Percentiles rank a stretch among this genome's conserved stretches.
phyloP scores from a whole-genome alignment of 179 eudicot species.

The Actinidia polygama region DNA sequence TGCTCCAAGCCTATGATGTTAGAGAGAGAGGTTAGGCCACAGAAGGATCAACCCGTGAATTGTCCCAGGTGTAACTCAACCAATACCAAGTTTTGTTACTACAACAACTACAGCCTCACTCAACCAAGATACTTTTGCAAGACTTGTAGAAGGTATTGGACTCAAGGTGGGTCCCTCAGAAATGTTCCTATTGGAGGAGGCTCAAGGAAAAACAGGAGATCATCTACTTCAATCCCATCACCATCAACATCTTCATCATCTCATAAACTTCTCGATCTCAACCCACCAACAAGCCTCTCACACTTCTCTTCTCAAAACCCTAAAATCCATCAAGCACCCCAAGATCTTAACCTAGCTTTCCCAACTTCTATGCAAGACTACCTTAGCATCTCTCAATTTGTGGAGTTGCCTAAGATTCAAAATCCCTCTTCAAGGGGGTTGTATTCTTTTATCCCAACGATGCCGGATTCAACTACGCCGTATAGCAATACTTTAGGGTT shows the following conservation, averaged over 20 bases:
- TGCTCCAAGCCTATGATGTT: conserved; percentile 31
- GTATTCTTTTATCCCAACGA: conserved; percentile 42
- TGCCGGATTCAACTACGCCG: conserved; percentile 38
- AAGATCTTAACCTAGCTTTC: conserved; percentile 66
- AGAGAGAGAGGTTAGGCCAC: conserved; percentile 57
- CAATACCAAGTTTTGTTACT: conserved; percentile 81
- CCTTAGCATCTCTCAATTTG: conserved; percentile 44
- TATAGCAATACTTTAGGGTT: conserved; percentile 42
- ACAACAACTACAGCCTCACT: conserved; percentile 82
- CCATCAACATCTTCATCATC: conserved; percentile 26
- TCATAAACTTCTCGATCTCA: conserved; percentile 48
- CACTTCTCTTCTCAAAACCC: conserved; percentile 52
- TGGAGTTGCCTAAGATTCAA: conserved; percentile 46
- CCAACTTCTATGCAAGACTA: conserved; percentile 33
- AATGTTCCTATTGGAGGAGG: conserved; percentile 84
- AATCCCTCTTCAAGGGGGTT: conserved; percentile 43
- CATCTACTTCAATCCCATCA: conserved; percentile 17
- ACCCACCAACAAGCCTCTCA: conserved; percentile 47
- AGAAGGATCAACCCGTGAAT: conserved; percentile 61
- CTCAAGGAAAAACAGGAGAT: conserved; percentile 77
- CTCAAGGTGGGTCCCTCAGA: conserved; percentile 77
- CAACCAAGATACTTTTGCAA: conserved; percentile 84
- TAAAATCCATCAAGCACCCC: conserved; percentile 45
- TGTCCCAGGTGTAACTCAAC: conserved; percentile 79
- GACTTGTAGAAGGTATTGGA: conserved; percentile 85